Evolutionary conservation across 1,284 basidiomycete genomes (phyloP).

Genomic region (Vanrija humicola): DNA sequence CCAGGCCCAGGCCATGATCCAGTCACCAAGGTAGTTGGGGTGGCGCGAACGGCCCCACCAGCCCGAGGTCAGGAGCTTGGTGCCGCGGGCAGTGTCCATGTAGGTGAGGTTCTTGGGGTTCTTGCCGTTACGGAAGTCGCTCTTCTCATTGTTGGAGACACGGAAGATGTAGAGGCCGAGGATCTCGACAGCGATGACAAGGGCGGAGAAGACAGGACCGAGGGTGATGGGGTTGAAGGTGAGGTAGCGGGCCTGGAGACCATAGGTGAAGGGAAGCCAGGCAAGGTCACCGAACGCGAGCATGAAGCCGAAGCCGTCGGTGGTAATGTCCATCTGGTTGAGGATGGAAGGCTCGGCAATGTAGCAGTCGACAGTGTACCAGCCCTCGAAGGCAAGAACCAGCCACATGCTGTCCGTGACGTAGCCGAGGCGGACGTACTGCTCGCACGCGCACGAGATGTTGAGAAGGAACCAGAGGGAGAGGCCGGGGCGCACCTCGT

Average conservation of each 20-base stretch:
- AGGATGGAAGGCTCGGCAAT: conserved; percentile 62
- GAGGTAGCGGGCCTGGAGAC: conserved; percentile 88
- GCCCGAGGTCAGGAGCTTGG: conserved; percentile 86
- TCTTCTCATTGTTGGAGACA: conserved; percentile 85
- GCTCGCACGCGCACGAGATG: conserved; percentile 86
- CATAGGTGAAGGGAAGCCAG: conserved; percentile 95
- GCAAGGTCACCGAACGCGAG: conserved; percentile 86
- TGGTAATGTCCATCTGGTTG: conserved; percentile 96
- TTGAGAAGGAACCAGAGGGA: conserved; percentile 92
- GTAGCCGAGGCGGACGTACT: conserved; percentile 67
- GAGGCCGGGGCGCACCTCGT: conserved; percentile 89
- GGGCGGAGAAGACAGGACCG: conserved; percentile 59
- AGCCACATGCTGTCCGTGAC: conserved; percentile 91
- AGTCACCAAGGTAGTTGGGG: conserved; percentile 76
- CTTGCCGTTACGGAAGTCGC: conserved; percentile 85
- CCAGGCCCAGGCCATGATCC: conserved; percentile 59
- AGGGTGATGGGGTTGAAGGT: conserved; percentile 82
- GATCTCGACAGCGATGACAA: conserved; percentile 65
- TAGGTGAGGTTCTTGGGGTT: conserved; percentile 90
- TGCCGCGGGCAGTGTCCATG: conserved; percentile 79
- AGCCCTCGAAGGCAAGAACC: conserved; percentile 77
- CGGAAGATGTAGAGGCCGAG: conserved; percentile 92
- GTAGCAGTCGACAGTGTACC: conserved; percentile 74
- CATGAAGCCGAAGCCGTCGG: conserved; percentile 99
- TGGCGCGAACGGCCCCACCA: conserved; percentile 97